Percentiles rank a stretch among this genome's conserved stretches.
Conservation (phyloP, 192 early-diverging fungal genomes). For the Umbelopsis sp. region DNA sequence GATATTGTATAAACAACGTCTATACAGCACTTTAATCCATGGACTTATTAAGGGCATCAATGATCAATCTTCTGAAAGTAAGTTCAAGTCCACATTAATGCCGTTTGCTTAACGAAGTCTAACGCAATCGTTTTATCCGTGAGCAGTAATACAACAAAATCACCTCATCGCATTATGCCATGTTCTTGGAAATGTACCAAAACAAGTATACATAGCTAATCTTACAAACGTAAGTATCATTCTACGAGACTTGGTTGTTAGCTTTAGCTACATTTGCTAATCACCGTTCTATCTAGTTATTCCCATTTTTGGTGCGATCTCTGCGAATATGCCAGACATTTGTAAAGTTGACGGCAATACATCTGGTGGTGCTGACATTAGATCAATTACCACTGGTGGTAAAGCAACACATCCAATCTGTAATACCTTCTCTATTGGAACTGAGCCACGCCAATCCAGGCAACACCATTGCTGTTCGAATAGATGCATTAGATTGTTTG, state of each 20-base stretch:
- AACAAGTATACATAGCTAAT: constrained; percentile 73
- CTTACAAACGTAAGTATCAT: constrained; percentile 53
- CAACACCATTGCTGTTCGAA: constrained; percentile 50
- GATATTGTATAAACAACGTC: constrained; percentile 81
- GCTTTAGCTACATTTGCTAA: constrained; percentile 47
- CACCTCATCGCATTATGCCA: constrained; percentile 80
- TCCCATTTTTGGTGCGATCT: constrained; percentile 24
- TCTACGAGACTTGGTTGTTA: neutral
- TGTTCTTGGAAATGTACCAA: constrained; percentile 76
- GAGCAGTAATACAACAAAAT: constrained; percentile 59
- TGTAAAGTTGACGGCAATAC: neutral
- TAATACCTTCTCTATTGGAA: constrained; percentile 18
- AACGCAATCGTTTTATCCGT: neutral
- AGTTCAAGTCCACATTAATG: neutral
- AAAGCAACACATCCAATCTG: constrained; percentile 9
- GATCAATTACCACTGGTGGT: neutral
- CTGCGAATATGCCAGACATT: constrained; percentile 8
- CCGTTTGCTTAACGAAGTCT: neutral
- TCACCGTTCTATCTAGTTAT: constrained; percentile 37
- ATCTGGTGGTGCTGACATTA: neutral
- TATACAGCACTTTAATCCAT: constrained; percentile 76
- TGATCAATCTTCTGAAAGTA: neutral
- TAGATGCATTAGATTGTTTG: constrained; percentile 68
- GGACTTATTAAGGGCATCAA: constrained; percentile 45
- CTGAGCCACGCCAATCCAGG: constrained; percentile 5